phyloP scores from a whole-genome alignment of 75 land plant species.

The Gnetum montanum region DNA sequence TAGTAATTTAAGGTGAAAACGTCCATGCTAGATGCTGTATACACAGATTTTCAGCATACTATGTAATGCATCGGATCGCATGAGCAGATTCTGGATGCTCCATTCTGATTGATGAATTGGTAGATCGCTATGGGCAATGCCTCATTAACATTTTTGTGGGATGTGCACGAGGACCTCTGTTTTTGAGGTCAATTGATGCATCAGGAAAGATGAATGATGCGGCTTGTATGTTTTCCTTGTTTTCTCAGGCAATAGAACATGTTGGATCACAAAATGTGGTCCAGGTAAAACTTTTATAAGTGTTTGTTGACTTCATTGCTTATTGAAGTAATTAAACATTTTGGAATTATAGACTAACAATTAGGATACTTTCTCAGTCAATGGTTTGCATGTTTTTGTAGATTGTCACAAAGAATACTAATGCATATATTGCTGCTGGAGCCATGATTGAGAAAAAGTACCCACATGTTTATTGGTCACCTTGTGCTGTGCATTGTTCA shows the following conservation, averaged over 20 bases:
- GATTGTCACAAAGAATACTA: slow-evolving; percentile 15
- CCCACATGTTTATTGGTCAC: slow-evolving; percentile 16
- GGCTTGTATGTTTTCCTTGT: slow-evolving; percentile 12
- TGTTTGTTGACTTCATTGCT: too few species aligned
- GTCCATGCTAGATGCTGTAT: too few species aligned
- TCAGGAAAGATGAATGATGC: slow-evolving; percentile 22
- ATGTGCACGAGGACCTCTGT: slow-evolving; percentile 27
- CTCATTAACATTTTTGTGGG: slow-evolving; percentile 24
- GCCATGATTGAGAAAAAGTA: slow-evolving; percentile 22
- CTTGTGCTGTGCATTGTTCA: slow-evolving; percentile 29
- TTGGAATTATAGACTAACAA: too few species aligned
- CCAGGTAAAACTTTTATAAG: too few species aligned
- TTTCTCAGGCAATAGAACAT: slow-evolving; percentile 21
- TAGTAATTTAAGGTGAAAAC: too few species aligned
- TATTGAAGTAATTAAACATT: too few species aligned
- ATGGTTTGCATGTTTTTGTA: too few species aligned
- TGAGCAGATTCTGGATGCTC: slow-evolving; percentile 37
- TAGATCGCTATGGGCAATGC: slow-evolving; percentile 16
- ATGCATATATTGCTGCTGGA: slow-evolving; percentile 9
- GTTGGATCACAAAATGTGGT: slow-evolving; percentile 35
- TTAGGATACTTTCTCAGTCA: too few species aligned
- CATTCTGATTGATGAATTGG: slow-evolving; percentile 41
- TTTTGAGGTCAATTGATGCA: slow-evolving; percentile 23
- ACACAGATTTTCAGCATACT: too few species aligned
- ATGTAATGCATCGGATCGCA: too few species aligned